phyloP scores from a whole-genome alignment of 2,329 filamentous ascomycete genomes.

The Pseudogymnoascus destructans region DNA sequence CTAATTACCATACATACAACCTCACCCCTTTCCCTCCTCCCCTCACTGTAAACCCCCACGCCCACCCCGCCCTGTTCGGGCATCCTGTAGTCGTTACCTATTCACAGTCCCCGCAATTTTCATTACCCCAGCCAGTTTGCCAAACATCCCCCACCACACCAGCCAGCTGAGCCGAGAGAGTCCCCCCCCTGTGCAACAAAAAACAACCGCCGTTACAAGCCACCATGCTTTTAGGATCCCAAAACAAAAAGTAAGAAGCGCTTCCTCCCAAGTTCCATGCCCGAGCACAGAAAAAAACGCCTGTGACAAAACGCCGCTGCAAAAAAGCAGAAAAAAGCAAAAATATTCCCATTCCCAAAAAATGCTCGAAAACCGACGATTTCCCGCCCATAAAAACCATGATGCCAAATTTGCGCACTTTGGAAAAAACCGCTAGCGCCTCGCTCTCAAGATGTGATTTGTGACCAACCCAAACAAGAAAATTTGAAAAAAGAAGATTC shows the following conservation, averaged over 20 bases:
- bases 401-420: background rate
- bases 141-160: background rate
- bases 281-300: background rate
- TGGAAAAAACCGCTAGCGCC: background rate
- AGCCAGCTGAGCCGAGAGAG: background rate
- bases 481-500: background rate
- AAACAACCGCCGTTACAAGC: constrained; percentile 7
- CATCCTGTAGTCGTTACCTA: background rate
- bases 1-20: constrained; percentile 7
- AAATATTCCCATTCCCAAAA: background rate
- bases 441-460: constrained; percentile 7
- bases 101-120: background rate
- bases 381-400: background rate
- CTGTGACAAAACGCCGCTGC: background rate
- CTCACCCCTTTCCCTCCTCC: background rate
- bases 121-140: background rate
- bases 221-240: constrained; percentile 7
- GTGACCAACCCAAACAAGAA: background rate
- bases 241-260: background rate
- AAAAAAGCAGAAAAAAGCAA: constrained; percentile 1
- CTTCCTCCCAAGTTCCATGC: constrained; percentile 6
- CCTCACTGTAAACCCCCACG: background rate
- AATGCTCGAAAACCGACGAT: background rate
- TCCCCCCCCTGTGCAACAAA: background rate
- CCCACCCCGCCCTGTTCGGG: background rate